These are phyloP conservation scores for Trichoderma orchidacearum DNA, from an alignment of 495 filamentous ascomycete species.

Conservation along the genomic window DNA sequence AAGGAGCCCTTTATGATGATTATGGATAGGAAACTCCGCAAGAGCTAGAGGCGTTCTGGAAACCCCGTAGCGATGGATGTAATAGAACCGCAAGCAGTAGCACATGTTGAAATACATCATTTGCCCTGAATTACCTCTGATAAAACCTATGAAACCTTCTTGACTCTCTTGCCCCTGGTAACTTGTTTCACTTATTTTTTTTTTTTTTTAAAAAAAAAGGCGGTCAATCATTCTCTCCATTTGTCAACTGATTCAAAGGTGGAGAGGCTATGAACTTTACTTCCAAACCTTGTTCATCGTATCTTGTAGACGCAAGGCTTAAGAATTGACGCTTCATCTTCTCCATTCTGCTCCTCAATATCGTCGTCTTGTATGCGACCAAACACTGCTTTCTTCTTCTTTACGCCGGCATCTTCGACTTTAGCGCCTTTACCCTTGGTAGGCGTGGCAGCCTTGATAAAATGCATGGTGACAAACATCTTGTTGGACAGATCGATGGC, in stretches of 20 bases:
- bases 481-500: constrained; percentile 75
- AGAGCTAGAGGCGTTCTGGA: background rate
- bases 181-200: too few species aligned
- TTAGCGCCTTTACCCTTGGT: constrained; percentile 53
- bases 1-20: background rate
- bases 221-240: too few species aligned
- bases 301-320: constrained; percentile 98
- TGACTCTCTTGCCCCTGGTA: background rate
- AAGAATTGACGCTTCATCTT: constrained; percentile 55
- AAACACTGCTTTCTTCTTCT: constrained; percentile 40
- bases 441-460: constrained; percentile 64
- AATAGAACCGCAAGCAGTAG: background rate
- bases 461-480: constrained; percentile 97
- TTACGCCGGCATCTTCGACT: constrained; percentile 31
- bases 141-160: background rate
- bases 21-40: background rate
- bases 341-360: constrained; percentile 35
- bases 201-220: too few species aligned
- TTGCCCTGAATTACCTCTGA: background rate
- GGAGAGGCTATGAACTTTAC: background rate
- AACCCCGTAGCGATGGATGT: background rate
- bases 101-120: background rate
- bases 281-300: constrained; percentile 34
- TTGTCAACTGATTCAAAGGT: background rate
- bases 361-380: constrained; percentile 18